Base-by-base conservation (phyloP, 2,329 filamentous ascomycete species). In the Aureobasidium leucospermi region DNA sequence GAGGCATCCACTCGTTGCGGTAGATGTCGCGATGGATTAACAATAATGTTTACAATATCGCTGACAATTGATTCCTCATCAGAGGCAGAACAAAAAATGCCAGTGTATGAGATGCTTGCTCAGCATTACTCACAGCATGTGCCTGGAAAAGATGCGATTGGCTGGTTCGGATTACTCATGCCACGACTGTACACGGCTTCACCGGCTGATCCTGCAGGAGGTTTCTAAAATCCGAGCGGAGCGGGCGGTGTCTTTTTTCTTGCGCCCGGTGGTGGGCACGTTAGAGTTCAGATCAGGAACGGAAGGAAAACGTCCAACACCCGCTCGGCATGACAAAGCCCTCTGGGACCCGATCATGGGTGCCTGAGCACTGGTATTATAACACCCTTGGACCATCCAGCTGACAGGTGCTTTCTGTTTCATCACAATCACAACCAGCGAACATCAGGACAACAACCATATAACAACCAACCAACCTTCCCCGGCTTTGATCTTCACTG, bases 381-480 rank as follows among this genome's bases (percentile, higher is more conserved):
- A 58, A 58, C 55, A 48, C 32, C 43, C 55, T 41, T 46, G 15
- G 55, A 58, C 15, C 42, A 19, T 58, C 55, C 55, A 28, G 29
- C 43, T 48, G 42, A 58, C 55, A 48, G 55, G 34, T 41, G 53
- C 42, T 34, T 31, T 58, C 31, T 58, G 55, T 58, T 58, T 58
- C 55, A 58, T 58, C 42, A 45, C 42, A 45, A 58, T 58, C 55
- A 57, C 53, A 57, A n/a, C 53, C 55, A 48, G 55, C 55, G 55
- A 46, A 56, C 39, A 41, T 19, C 31, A 31, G 11, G 16, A 45
- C 52, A 47, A 16, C 31, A 48, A 51, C 2, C 13, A 8, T 23
- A 39, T 29, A 45, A 56, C 38, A 52, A 52, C n/a, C 38, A 46
- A 38, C 1, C 31, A 38, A 57, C 11, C 52, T 46, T 57, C 31